Evolutionary conservation across 768 basidiomycete species (phyloP), one percentile per base, ranked within the genome.

Genomic region (Suillus sp.): DNA sequence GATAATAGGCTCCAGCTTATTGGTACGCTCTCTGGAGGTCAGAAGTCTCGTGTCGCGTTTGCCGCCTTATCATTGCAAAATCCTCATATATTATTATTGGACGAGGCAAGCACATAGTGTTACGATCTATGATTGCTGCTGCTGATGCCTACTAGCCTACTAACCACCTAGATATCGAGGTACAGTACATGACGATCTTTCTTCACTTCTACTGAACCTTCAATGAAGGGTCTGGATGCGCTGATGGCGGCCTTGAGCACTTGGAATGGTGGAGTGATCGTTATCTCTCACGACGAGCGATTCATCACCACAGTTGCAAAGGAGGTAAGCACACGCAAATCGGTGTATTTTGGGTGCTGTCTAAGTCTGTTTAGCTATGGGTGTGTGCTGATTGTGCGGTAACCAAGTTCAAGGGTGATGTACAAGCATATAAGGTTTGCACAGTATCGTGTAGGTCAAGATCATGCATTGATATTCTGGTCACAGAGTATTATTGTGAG

Each of bases 121-220:
- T n/a, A 45, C 27, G 42, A 34, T 3, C 57, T 58, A 65, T 60
- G 40, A 64, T 34, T 66, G 58, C 62, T 43, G 25, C 61, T 57
- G 51, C 56, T 56, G 22, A 43, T n/a, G 40, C 60, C 51, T 22
- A 55, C 30, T 67, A 91, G 90, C 95, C 95, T 62, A 95, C 94
- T 69, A 96, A 96, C 82, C 96, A 96, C 78, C 80, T 96, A 72
- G 95, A 96, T 90, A 94, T 96, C 64, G 93, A 94, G 81, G 91
- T 89, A 63, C 61, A 67, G 34, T 6, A 35, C 62, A 61, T 13
- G 13, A 2, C 2, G 11, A 18, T 20, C 6, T 75, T 65, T 16
- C n/a, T 55, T 8, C 14, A n/a, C n/a, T 60, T 42, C 22, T 14
- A 53, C 43, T 65, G 27, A 66, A n/a, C n/a, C 22, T 61, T 18